phyloP scores from a whole-genome alignment of 2,329 filamentous ascomycete genomes.

The Anisogramma anomala region DNA sequence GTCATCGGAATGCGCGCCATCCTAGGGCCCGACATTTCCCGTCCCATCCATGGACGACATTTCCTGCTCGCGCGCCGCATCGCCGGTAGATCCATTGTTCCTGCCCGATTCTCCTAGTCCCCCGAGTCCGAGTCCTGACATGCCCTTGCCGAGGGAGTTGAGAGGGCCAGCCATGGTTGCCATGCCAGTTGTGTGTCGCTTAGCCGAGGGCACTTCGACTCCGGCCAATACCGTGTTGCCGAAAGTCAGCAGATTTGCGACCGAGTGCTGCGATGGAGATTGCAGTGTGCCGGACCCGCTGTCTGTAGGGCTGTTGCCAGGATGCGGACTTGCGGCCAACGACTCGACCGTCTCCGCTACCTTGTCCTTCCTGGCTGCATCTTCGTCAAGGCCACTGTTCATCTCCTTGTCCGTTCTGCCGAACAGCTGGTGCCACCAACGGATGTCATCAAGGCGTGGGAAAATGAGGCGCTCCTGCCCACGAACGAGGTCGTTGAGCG shows the following conservation, averaged over 20 bases:
- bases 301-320: slow-evolving; percentile 24
- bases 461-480: slow-evolving; percentile 78
- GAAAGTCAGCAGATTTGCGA: slow-evolving; percentile 24
- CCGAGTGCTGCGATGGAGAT: slow-evolving; percentile 20
- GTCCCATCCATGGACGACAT: slow-evolving; percentile 8
- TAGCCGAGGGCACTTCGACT: slow-evolving; percentile 6
- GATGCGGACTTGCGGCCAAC: slow-evolving; percentile 29
- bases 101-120: not conserved
- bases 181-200: not conserved
- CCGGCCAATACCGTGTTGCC: slow-evolving; percentile 12
- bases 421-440: slow-evolving; percentile 90
- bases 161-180: not conserved
- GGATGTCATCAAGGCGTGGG: slow-evolving; percentile 62
- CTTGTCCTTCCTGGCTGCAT: slow-evolving; percentile 37
- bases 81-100: not conserved
- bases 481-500: slow-evolving; percentile 65
- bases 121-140: slow-evolving; percentile 6
- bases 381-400: slow-evolving; percentile 57
- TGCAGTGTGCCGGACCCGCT: slow-evolving; percentile 20
- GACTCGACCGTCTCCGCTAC: slow-evolving; percentile 22
- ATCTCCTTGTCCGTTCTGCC: slow-evolving; percentile 82
- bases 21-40: slow-evolving; percentile 12
- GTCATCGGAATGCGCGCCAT: slow-evolving; percentile 12
- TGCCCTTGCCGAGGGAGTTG: slow-evolving; percentile 2
- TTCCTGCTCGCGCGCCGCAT: slow-evolving; percentile 5